phyloP scores from a whole-genome alignment of 306 rosid genomes.

The Sechiopsis laciniata region DNA sequence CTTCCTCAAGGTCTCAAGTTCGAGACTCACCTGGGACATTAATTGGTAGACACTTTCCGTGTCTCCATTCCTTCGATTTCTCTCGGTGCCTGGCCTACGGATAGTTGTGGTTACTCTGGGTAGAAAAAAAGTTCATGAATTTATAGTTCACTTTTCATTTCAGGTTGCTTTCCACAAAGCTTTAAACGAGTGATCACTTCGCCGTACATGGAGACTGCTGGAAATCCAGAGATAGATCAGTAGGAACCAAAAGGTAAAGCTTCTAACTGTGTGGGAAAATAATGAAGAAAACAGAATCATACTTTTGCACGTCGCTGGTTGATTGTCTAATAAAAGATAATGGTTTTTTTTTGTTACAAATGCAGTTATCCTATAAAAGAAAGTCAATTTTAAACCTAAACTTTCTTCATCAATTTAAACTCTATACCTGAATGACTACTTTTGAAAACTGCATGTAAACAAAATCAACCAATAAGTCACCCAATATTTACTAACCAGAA shows the following conservation, averaged over 20 bases:
- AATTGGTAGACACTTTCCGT: too few relatives aligned
- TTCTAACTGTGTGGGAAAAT: not conserved
- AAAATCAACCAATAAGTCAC: not conserved
- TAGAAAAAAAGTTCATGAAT: not conserved
- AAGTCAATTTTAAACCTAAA: not conserved
- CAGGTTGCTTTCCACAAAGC: constrained; percentile 94
- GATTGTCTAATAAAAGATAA: not conserved
- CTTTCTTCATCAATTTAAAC: constrained; percentile 5
- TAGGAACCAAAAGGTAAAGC: not conserved
- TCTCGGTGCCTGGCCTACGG: too few relatives aligned
- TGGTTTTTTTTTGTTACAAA: not conserved
- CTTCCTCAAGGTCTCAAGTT: too few relatives aligned
- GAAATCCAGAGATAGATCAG: not conserved
- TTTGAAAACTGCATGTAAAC: not conserved
- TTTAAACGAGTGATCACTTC: constrained; percentile 42
- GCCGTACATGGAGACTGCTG: not conserved
- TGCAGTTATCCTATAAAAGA: not conserved
- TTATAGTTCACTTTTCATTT: constrained; percentile 24
- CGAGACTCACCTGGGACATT: too few relatives aligned
- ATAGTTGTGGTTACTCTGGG: too few relatives aligned
- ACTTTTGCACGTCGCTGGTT: not conserved
- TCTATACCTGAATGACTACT: not conserved
- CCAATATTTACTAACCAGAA: not conserved
- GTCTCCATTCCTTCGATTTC: too few relatives aligned
- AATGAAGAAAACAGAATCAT: not conserved